phyloP scores from a whole-genome alignment of 495 filamentous ascomycete genomes.

The Cercophora newfieldiana region DNA sequence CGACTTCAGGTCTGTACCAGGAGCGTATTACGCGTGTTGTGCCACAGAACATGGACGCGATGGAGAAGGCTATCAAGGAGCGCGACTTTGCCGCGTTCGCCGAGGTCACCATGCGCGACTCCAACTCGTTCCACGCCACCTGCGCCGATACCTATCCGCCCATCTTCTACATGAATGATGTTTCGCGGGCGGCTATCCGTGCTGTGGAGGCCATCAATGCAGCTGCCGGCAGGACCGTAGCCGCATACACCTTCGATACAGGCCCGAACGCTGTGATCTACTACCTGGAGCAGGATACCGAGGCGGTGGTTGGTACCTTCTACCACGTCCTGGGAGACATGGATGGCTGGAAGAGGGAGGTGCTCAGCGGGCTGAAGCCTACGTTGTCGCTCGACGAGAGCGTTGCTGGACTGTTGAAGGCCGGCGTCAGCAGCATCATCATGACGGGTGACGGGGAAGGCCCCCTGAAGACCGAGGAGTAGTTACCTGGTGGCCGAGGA shows the following conservation, averaged over 20 bases:
- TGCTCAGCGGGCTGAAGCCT: constrained; percentile 40
- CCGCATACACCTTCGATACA: constrained; percentile 96
- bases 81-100: constrained; percentile 86
- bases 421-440: constrained; percentile 84
- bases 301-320: constrained; percentile 70
- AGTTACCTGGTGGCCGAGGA: constrained; percentile 72
- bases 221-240: constrained; percentile 67
- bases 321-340: constrained; percentile 53
- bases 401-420: constrained; percentile 63
- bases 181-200: constrained; percentile 77
- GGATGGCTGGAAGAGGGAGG: constrained; percentile 62
- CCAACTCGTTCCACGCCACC: constrained; percentile 93
- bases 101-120: constrained; percentile 89
- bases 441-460: constrained; percentile 90
- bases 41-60: constrained; percentile 78
- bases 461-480: constrained; percentile 73
- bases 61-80: constrained; percentile 75
- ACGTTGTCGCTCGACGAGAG: constrained; percentile 57
- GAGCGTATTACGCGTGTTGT: constrained; percentile 72
- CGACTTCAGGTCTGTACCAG: constrained; percentile 78
- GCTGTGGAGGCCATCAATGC: constrained; percentile 87
- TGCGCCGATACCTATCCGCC: constrained; percentile 94
- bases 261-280: constrained; percentile 97
- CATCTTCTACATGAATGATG: constrained; percentile 98
- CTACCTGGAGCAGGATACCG: constrained; percentile 76